Conservation (phyloP, 2,329 filamentous ascomycete species). For the Penicillium corylophilum region DNA sequence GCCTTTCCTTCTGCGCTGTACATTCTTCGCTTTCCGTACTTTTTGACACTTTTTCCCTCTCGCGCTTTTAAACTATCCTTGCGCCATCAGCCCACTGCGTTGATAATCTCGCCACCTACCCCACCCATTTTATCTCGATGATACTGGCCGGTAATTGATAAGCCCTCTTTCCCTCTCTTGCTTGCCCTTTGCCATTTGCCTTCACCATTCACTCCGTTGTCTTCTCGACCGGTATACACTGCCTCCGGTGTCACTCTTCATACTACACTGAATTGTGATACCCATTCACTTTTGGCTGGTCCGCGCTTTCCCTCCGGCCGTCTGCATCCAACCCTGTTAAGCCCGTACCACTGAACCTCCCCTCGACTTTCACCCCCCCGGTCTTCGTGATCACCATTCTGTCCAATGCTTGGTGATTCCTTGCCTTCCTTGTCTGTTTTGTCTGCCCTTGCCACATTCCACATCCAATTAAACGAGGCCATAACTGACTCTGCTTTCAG, state of each 20-base stretch:
- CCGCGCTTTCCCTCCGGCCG: constrained; percentile 16
- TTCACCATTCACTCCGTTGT: constrained; percentile 8
- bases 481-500: constrained; percentile 13
- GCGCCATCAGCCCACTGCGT: constrained; percentile 9
- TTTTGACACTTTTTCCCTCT: constrained; percentile 4
- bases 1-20: constrained; percentile 7
- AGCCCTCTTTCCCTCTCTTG: constrained; percentile 11
- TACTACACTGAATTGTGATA: constrained; percentile 19
- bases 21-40: constrained; percentile 7
- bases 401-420: constrained; percentile 16
- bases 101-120: constrained; percentile 8
- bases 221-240: constrained; percentile 13
- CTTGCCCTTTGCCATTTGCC: not conserved
- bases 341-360: constrained; percentile 9
- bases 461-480: not conserved
- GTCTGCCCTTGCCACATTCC: constrained; percentile 15
- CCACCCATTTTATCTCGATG: not conserved
- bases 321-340: constrained; percentile 20
- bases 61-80: not conserved
- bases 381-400: constrained; percentile 8
- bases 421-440: constrained; percentile 10
- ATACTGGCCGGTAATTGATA: constrained; percentile 14
- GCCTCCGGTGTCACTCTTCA: constrained; percentile 15
- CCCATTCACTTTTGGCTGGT: constrained; percentile 13
- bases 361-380: not conserved